A percentile compares a stretch with the other conserved stretches of the same genome.
These are phyloP conservation scores for Botryotinia narcissicola DNA, from an alignment of 2,329 filamentous ascomycete genomes.

Conservation along the genomic window DNA sequence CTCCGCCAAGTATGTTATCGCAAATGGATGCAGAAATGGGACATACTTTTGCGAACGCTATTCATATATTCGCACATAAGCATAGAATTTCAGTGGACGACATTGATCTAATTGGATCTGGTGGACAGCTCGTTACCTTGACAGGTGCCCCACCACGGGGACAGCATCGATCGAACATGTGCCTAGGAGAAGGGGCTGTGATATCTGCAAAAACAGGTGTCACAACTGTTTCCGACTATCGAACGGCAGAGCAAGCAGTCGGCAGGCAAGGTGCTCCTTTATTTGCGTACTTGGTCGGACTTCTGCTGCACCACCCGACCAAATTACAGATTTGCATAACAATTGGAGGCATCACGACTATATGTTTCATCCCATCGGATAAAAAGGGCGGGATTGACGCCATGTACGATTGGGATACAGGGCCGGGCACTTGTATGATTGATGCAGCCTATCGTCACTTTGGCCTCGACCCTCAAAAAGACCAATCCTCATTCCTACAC, in stretches of 20 bases:
- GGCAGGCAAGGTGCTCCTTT: constrained; percentile 38
- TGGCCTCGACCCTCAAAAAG: constrained; percentile 34
- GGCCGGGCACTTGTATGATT: constrained; percentile 37
- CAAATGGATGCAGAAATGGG: constrained; percentile 40
- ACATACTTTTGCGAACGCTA: constrained; percentile 38
- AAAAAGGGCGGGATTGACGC: constrained; percentile 38
- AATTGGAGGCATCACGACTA: constrained; percentile 37
- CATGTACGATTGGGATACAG: constrained; percentile 40
- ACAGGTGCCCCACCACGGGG: constrained; percentile 35
- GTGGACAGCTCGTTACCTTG: constrained; percentile 36
- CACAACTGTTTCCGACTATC: constrained; percentile 39
- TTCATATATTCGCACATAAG: constrained; percentile 37
- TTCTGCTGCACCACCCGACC: constrained; percentile 37
- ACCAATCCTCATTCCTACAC: constrained; percentile 30
- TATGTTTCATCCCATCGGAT: constrained; percentile 37
- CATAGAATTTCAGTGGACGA: constrained; percentile 36
- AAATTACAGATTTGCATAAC: constrained; percentile 38
- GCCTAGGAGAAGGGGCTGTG: constrained; percentile 38
- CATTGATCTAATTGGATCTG: constrained; percentile 38
- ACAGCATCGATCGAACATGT: constrained; percentile 38
- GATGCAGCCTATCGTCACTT: constrained; percentile 37
- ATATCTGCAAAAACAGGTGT: constrained; percentile 39
- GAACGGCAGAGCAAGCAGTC: constrained; percentile 39
- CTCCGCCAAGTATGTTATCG: constrained; percentile 38
- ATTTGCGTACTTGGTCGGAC: constrained; percentile 36